These are phyloP conservation scores for Monascus ruber DNA, from an alignment of 2,329 filamentous ascomycete species.

Conservation along the genomic window DNA sequence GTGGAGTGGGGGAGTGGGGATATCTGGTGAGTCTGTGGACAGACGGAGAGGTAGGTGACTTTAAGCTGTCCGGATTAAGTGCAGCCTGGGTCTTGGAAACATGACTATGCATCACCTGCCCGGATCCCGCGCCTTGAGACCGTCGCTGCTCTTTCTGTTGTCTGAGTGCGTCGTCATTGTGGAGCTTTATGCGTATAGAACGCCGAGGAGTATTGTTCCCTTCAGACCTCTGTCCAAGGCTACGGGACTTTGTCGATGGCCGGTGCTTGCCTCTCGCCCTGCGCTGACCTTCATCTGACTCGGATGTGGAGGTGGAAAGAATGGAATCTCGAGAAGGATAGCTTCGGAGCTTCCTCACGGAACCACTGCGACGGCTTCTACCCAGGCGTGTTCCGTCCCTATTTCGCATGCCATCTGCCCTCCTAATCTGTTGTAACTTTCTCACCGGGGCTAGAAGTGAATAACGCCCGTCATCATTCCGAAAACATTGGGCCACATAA, in stretches of 20 bases:
- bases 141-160: slow-evolving; percentile 45
- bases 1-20: slow-evolving; percentile 77
- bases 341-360: slow-evolving; percentile 19
- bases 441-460: slow-evolving; percentile 64
- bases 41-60: slow-evolving; percentile 81
- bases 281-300: slow-evolving; percentile 41
- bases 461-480: slow-evolving; percentile 67
- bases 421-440: slow-evolving; percentile 40
- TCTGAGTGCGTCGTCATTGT: slow-evolving; percentile 64
- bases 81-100: slow-evolving; percentile 26
- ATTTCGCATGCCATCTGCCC: slow-evolving; percentile 9
- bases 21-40: slow-evolving; percentile 67
- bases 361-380: slow-evolving; percentile 17
- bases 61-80: slow-evolving; percentile 66
- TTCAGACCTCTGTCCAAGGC: slow-evolving; percentile 34
- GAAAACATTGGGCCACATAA: slow-evolving; percentile 73
- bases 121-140: slow-evolving; percentile 20
- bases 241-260: slow-evolving; percentile 15
- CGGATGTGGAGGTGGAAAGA: slow-evolving; percentile 39
- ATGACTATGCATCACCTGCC: slow-evolving; percentile 13
- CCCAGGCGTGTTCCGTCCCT: slow-evolving; percentile 14
- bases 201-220: slow-evolving; percentile 56
- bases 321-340: slow-evolving; percentile 31
- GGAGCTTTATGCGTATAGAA: slow-evolving; percentile 83
- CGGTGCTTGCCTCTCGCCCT: slow-evolving; percentile 13